These are phyloP conservation scores for Clonostachys rhizophaga DNA, from an alignment of 2,329 filamentous ascomycete species.

Conservation along the genomic window DNA sequence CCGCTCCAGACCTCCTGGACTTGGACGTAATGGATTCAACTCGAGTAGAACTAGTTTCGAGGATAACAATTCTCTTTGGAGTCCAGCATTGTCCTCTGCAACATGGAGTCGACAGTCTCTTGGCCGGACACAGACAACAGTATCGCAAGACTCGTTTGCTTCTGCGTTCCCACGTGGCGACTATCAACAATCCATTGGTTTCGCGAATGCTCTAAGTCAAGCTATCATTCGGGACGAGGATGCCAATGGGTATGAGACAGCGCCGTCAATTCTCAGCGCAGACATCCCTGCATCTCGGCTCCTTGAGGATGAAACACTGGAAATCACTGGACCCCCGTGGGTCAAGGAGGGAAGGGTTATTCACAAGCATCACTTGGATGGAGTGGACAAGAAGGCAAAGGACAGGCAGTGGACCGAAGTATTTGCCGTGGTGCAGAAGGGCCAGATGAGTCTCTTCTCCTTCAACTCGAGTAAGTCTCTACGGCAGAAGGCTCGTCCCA, in stretches of 20 bases:
- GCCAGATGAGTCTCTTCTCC: slow-evolving; percentile 89
- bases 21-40: slow-evolving; percentile 75
- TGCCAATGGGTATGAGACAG: slow-evolving; percentile 43
- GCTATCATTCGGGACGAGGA: slow-evolving; percentile 91
- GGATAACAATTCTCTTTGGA: slow-evolving; percentile 86
- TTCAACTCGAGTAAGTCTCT: slow-evolving; percentile 80
- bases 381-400: slow-evolving; percentile 85
- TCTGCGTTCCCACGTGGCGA: slow-evolving; percentile 72
- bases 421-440: slow-evolving; percentile 94
- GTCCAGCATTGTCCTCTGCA: slow-evolving; percentile 77
- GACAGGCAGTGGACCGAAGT: slow-evolving; percentile 93
- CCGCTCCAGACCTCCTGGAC: slow-evolving; percentile 64
- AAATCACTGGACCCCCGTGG: slow-evolving; percentile 93
- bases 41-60: slow-evolving; percentile 94
- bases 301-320: slow-evolving; percentile 87
- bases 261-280: slow-evolving; percentile 51
- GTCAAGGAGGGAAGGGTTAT: slow-evolving; percentile 94
- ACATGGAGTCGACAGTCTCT: slow-evolving; percentile 94
- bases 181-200: slow-evolving; percentile 95
- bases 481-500: slow-evolving; percentile 55
- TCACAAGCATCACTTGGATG: slow-evolving; percentile 94
- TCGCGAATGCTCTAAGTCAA: slow-evolving; percentile 93
- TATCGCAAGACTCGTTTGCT: slow-evolving; percentile 87
- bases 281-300: slow-evolving; percentile 57
- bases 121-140: slow-evolving; percentile 83